phyloP scores from a whole-genome alignment of 352 stramenopile genomes.

The Phytophthora pini region DNA sequence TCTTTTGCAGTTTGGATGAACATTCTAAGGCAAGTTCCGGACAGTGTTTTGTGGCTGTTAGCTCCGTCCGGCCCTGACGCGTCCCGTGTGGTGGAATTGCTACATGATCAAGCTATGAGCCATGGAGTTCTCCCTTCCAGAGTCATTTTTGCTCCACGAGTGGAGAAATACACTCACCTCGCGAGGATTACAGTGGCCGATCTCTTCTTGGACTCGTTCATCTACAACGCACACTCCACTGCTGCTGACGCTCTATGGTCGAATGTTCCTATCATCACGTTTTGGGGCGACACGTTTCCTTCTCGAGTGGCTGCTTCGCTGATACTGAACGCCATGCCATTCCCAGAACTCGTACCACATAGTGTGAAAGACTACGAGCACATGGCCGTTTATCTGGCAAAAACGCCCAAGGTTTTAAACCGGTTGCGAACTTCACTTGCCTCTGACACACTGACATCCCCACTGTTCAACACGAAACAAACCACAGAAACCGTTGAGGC shows the following conservation, averaged over 20 bases:
- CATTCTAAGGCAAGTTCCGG: constrained; percentile 85
- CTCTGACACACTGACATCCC: constrained; percentile 38
- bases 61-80: constrained; percentile 32
- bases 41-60: constrained; percentile 91
- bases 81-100: constrained; percentile 16
- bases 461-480: constrained; percentile 77
- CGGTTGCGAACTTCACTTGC: constrained; percentile 45
- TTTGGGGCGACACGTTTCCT: constrained; percentile 78
- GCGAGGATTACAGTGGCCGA: constrained; percentile 81
- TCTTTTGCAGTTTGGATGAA: constrained; percentile 91
- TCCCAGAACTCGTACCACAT: constrained; percentile 47
- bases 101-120: constrained; percentile 65
- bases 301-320: constrained; percentile 76
- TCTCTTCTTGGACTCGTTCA: constrained; percentile 95
- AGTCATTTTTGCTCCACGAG: constrained; percentile 74
- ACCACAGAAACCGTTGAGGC: constrained; percentile 72
- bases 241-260: constrained; percentile 91
- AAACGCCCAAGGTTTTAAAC: constrained; percentile 16
- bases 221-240: constrained; percentile 97
- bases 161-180: constrained; percentile 81
- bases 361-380: constrained; percentile 78
- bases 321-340: constrained; percentile 45
- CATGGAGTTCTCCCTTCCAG: constrained; percentile 66
- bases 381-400: constrained; percentile 60
- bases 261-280: constrained; percentile 90